These are phyloP conservation scores for Metschnikowia vanudenii DNA, from an alignment of 805 yeast species.

Conservation along the genomic window DNA sequence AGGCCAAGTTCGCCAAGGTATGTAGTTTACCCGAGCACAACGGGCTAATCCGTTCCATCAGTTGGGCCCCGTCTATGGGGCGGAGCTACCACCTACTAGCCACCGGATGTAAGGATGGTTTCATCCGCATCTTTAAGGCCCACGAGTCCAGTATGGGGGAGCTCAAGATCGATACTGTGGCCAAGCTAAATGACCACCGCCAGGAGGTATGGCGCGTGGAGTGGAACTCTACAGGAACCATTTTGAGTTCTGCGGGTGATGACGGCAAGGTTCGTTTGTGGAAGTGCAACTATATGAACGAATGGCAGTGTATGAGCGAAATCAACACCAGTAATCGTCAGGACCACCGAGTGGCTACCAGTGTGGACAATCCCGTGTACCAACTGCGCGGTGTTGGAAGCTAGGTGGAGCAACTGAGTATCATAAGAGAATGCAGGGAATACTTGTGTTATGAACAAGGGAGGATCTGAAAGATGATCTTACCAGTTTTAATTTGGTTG, in stretches of 20 bases:
- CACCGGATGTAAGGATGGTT: slow-evolving; percentile 95
- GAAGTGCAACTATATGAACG: slow-evolving; percentile 83
- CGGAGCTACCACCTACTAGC: slow-evolving; percentile 84
- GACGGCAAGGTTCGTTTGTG: slow-evolving; percentile 90
- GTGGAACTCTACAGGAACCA: slow-evolving; percentile 94
- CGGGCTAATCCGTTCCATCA: slow-evolving; percentile 81
- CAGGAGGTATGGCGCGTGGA: slow-evolving; percentile 95
- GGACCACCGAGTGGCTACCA: slow-evolving; percentile 11
- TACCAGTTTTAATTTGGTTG: too few species aligned
- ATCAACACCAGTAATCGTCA: slow-evolving; percentile 26
- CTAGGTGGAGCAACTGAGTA: neutral
- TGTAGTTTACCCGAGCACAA: slow-evolving; percentile 78
- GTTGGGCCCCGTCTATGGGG: slow-evolving; percentile 98
- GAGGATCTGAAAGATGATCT: too few species aligned
- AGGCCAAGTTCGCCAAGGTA: slow-evolving; percentile 48
- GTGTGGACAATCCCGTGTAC: slow-evolving; percentile 8
- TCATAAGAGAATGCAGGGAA: neutral
- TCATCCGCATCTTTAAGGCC: slow-evolving; percentile 79
- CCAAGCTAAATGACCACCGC: slow-evolving; percentile 71
- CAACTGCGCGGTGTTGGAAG: slow-evolving; percentile 1
- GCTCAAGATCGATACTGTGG: slow-evolving; percentile 55
- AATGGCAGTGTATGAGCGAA: slow-evolving; percentile 90
- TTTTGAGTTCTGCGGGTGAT: slow-evolving; percentile 90
- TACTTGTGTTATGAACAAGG: neutral
- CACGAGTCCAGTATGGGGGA: slow-evolving; percentile 40